A percentile compares a stretch with the other conserved stretches of the same genome.
Evolutionary conservation across 2,329 filamentous ascomycete species (phyloP).

Genomic region (Ophiostoma ips): DNA sequence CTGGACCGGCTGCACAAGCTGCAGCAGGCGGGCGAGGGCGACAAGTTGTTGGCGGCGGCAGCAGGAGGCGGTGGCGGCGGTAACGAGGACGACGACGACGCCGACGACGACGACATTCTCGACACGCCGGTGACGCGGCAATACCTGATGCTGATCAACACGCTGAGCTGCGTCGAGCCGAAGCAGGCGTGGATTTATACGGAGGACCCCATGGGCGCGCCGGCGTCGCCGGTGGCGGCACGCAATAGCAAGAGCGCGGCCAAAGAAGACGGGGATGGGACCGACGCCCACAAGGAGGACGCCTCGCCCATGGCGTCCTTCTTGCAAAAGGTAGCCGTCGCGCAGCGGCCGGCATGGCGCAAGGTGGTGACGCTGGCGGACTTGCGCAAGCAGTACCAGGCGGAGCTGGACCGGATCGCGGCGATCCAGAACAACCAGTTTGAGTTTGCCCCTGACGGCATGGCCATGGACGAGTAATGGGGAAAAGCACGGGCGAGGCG

Average conservation of each 20-base stretch:
- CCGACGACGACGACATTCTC: slow-evolving; percentile 30
- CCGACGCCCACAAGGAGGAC: neutral
- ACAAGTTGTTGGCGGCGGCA: slow-evolving; percentile 30
- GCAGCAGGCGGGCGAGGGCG: slow-evolving; percentile 42
- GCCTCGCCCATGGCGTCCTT: slow-evolving; percentile 13
- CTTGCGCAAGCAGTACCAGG: slow-evolving; percentile 76
- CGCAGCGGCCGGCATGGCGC: slow-evolving; percentile 35
- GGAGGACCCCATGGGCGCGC: slow-evolving; percentile 25
- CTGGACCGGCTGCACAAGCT: slow-evolving; percentile 51
- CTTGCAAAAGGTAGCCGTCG: slow-evolving; percentile 15
- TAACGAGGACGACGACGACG: neutral
- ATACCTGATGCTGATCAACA: slow-evolving; percentile 86
- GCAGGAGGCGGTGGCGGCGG: neutral
- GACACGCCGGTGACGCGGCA: slow-evolving; percentile 57
- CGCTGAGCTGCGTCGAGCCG: slow-evolving; percentile 69
- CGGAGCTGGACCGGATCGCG: slow-evolving; percentile 75
- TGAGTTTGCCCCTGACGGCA: slow-evolving; percentile 46
- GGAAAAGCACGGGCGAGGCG: neutral
- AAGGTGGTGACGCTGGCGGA: slow-evolving; percentile 76
- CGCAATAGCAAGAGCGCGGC: neutral
- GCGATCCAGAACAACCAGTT: slow-evolving; percentile 84
- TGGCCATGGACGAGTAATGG: slow-evolving; percentile 38
- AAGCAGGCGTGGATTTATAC: slow-evolving; percentile 69
- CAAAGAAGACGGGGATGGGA: too few species aligned
- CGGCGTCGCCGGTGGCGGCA: neutral